These are phyloP conservation scores for Chlorella sorokiniana DNA, from an alignment of 139 green algal species.

Conservation along the genomic window DNA sequence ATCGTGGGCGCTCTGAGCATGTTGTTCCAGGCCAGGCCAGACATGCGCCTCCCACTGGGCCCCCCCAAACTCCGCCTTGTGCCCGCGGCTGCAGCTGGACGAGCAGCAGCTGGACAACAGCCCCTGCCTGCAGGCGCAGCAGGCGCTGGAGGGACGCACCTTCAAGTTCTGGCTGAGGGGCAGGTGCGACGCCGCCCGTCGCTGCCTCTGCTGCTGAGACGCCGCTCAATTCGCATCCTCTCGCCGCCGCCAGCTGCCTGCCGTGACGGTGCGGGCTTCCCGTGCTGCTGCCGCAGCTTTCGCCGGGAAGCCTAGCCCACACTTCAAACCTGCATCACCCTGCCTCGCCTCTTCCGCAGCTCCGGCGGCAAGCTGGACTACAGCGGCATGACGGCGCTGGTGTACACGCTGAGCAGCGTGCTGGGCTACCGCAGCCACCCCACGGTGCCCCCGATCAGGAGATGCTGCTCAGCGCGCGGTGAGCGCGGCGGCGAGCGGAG, in stretches of 20 bases:
- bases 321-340: not conserved
- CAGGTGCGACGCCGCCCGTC: not conserved
- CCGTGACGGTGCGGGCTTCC: too few relatives aligned
- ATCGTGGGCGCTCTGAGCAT: too few relatives aligned
- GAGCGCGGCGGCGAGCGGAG: not conserved
- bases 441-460: constrained; percentile 42
- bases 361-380: constrained; percentile 53
- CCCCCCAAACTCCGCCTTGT: not conserved
- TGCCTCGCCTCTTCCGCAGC: not conserved
- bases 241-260: too few relatives aligned
- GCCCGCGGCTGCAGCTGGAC: not conserved
- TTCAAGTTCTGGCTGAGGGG: constrained; percentile 58
- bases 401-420: constrained; percentile 51
- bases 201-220: not conserved
- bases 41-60: not conserved
- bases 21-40: too few relatives aligned
- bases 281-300: too few relatives aligned
- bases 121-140: not conserved
- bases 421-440: constrained; percentile 46
- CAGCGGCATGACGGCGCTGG: constrained; percentile 23
- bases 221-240: too few relatives aligned
- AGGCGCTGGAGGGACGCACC: constrained; percentile 6
- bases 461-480: constrained; percentile 13
- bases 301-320: too few relatives aligned
- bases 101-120: constrained; percentile 1